Evolutionary conservation across 1,284 basidiomycete species (phyloP), one percentile per base, ranked within the genome.

Genomic region (Boletus semigastroideus): DNA sequence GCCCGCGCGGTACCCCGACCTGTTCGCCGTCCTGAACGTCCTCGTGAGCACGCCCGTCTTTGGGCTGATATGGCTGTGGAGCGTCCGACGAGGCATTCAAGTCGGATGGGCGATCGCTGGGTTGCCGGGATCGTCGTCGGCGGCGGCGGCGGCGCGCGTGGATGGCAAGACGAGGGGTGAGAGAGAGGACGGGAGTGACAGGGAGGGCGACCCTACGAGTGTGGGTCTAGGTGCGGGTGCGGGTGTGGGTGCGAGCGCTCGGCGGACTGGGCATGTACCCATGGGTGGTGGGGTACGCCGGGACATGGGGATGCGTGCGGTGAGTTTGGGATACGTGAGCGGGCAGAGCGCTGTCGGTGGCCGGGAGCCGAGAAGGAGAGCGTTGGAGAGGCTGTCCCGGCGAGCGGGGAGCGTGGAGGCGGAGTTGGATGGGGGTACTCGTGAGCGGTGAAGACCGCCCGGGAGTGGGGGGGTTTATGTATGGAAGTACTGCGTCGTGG

Each of bases 11-110:
- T 90, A 93, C 59, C 94, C 94, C 0, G 92, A 97, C 66, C 69
- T 97, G 45, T 96, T 84, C 65, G 75, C 89, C 0, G 92, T 96
- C 2, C 73, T 94, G 33, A 96, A 95, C 65, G 86, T 94, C 4
- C 78, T 93, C n/a, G 66, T 95, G 41, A 83, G 84, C 63, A 89
- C 87, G 4, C 87, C 84, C 0, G 81, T 93, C 10, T 95, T 96
- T 65, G 78, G 74, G 6, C 68, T 91, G 17, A 75, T 80, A 34
- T 90, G 86, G 86, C 63, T 87, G 14, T 90, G 88, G 88, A 87
- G 87, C 54, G 85, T 90, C 65, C 85, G 84, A 57, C 80, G 83
- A 28, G 78, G 82, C 13, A 64, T 88, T 19, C 81, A 89, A 55
- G 80, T 85, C 38, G 70, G 77, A 20, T 90, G 88, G 87, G 84